Percentiles rank a stretch among this genome's conserved stretches.
phyloP scores from a whole-genome alignment of 805 yeast genomes.

The Brettanomyces sp. region DNA sequence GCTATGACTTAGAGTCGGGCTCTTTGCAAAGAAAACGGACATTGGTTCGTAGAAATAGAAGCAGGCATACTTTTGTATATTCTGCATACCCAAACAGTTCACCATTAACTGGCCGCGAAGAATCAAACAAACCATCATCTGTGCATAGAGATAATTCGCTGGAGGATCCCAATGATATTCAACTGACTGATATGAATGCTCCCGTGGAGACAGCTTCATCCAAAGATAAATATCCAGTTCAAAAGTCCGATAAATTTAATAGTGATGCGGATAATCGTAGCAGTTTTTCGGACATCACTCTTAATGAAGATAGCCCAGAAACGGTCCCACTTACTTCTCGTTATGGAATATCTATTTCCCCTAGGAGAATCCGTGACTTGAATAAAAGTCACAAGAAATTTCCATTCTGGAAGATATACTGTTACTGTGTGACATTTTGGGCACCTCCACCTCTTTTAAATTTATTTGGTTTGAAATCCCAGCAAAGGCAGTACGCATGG shows the following conservation, averaged over 20 bases:
- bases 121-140: too few relatives aligned
- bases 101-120: too few relatives aligned
- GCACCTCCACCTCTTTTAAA: constrained; percentile 70
- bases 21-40: constrained; percentile 48
- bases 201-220: too few relatives aligned
- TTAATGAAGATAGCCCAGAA: constrained; percentile 39
- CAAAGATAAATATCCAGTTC: too few relatives aligned
- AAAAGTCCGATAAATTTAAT: neutral
- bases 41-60: constrained; percentile 78
- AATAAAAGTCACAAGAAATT: constrained; percentile 13
- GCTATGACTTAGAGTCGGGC: constrained; percentile 24
- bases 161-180: too few relatives aligned
- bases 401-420: constrained; percentile 72
- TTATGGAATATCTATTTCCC: constrained; percentile 12
- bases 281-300: constrained; percentile 5
- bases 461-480: constrained; percentile 67
- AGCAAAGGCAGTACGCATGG: constrained; percentile 91
- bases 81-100: too few relatives aligned
- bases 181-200: too few relatives aligned
- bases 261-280: neutral
- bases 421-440: constrained; percentile 80
- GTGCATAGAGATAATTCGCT: too few relatives aligned
- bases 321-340: constrained; percentile 18
- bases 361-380: constrained; percentile 11
- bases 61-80: constrained; percentile 16